Conservation (phyloP, 2,329 filamentous ascomycete genomes). For the Monosporascus sp. region DNA sequence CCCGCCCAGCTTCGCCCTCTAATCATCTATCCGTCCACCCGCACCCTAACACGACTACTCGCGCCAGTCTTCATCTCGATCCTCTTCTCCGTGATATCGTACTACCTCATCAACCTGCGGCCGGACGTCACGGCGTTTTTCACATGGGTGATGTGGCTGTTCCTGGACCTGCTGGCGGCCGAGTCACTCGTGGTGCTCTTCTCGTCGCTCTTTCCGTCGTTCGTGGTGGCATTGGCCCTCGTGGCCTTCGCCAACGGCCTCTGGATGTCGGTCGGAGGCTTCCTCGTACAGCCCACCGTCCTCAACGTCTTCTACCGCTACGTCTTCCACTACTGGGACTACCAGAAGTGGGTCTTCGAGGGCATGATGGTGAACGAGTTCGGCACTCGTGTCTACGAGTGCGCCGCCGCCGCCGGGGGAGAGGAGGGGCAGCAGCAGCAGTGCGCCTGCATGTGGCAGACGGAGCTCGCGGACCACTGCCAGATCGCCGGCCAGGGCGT, state of each 20-base stretch:
- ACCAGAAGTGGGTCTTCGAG: conserved; percentile 80
- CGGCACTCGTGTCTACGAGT: conserved; percentile 56
- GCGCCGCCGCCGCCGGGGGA: conserved; percentile 33
- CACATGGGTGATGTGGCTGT: conserved; percentile 77
- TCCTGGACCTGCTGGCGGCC: conserved; percentile 76
- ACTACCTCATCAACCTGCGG: conserved; percentile 76
- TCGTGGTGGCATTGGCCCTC: conserved; percentile 72
- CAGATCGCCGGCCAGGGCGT: conserved; percentile 67
- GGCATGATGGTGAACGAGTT: conserved; percentile 96
- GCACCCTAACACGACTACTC: conserved; percentile 6
- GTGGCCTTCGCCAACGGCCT: conserved; percentile 83
- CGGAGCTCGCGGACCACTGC: conserved; percentile 57
- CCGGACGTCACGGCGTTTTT: conserved; percentile 63
- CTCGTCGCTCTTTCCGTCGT: conserved; percentile 67
- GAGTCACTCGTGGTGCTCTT: conserved; percentile 78
- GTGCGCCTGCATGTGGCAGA: conserved; percentile 69
- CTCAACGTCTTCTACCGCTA: conserved; percentile 84
- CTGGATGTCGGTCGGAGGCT: conserved; percentile 84
- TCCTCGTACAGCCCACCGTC: conserved; percentile 66
- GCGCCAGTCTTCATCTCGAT: conserved; percentile 61
- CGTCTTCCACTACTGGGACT: conserved; percentile 84
- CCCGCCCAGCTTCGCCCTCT: not conserved
- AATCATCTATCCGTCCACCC: not conserved
- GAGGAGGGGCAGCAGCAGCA: conserved; percentile 10
- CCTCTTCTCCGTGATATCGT: conserved; percentile 69